Evolutionary conservation across 306 rosid genomes (phyloP).

Genomic region (Vigna hirtella): DNA sequence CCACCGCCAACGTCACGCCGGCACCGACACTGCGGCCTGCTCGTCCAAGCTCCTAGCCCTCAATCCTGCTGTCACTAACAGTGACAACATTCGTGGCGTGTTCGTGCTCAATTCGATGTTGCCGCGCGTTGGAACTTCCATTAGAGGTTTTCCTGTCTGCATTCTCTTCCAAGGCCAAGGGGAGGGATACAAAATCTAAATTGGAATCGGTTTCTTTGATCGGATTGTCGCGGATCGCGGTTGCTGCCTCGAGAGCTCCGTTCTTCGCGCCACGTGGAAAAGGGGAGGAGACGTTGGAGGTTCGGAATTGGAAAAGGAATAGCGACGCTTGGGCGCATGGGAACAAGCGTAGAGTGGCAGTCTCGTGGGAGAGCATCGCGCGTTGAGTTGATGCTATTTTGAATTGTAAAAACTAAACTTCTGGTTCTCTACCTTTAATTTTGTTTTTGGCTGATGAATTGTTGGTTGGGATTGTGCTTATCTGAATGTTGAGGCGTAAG

Average conservation of each 20-base stretch:
- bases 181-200: not conserved
- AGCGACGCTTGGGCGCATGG: slow-evolving; percentile 46
- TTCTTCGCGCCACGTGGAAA: slow-evolving; percentile 41
- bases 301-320: slow-evolving; percentile 56
- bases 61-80: slow-evolving; percentile 11
- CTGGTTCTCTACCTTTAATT: not conserved
- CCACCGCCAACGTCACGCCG: slow-evolving; percentile 8
- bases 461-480: slow-evolving; percentile 24
- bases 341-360: slow-evolving; percentile 51
- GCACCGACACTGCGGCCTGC: not conserved
- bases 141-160: slow-evolving; percentile 47
- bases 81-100: slow-evolving; percentile 39
- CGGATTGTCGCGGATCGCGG: slow-evolving; percentile 47
- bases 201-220: slow-evolving; percentile 22
- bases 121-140: slow-evolving; percentile 18
- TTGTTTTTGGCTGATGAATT: not conserved
- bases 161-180: slow-evolving; percentile 42
- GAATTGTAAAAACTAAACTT: slow-evolving; percentile 29
- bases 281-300: slow-evolving; percentile 42
- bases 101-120: slow-evolving; percentile 49
- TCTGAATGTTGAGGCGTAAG: slow-evolving; percentile 3
- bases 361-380: slow-evolving; percentile 46
- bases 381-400: slow-evolving; percentile 22
- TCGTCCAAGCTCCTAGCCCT: slow-evolving; percentile 9
- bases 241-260: slow-evolving; percentile 36